These are phyloP conservation scores for Podospora sp. DNA, from an alignment of 495 filamentous ascomycete species.

Conservation along the genomic window DNA sequence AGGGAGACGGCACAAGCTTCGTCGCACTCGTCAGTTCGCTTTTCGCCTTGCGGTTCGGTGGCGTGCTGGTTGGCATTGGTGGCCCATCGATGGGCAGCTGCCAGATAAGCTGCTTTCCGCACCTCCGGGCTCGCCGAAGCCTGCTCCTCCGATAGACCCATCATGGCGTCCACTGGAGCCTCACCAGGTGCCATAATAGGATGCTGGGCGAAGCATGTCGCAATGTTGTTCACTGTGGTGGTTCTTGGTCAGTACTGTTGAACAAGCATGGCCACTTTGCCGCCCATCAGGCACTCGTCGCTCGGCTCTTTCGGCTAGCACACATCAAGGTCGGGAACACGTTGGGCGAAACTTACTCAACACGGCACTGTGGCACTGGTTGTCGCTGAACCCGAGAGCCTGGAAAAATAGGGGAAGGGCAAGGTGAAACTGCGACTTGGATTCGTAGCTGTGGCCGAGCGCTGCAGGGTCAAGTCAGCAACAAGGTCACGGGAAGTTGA, in stretches of 20 bases:
- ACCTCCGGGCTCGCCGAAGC: constrained; percentile 34
- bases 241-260: neutral
- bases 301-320: neutral
- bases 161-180: constrained; percentile 36
- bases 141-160: constrained; percentile 27
- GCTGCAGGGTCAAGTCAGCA: constrained; percentile 47
- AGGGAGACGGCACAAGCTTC: constrained; percentile 81
- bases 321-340: constrained; percentile 6
- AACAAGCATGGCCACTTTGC: neutral
- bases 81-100: constrained; percentile 72
- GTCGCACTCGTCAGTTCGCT: constrained; percentile 82
- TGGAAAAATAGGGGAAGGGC: constrained; percentile 88
- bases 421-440: constrained; percentile 69
- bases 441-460: constrained; percentile 71
- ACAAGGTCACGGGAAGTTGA: constrained; percentile 9
- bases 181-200: constrained; percentile 43
- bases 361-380: constrained; percentile 65
- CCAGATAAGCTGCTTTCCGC: constrained; percentile 56
- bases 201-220: constrained; percentile 67
- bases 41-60: constrained; percentile 43
- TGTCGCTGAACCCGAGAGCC: constrained; percentile 71
- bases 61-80: constrained; percentile 68
- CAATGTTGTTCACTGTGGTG: constrained; percentile 69
- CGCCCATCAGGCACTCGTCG: neutral
- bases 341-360: constrained; percentile 71